Percentiles rank a stretch among this genome's conserved stretches.
phyloP scores from a whole-genome alignment of 2,329 filamentous ascomycete genomes.

The Albifimbria verrucaria region DNA sequence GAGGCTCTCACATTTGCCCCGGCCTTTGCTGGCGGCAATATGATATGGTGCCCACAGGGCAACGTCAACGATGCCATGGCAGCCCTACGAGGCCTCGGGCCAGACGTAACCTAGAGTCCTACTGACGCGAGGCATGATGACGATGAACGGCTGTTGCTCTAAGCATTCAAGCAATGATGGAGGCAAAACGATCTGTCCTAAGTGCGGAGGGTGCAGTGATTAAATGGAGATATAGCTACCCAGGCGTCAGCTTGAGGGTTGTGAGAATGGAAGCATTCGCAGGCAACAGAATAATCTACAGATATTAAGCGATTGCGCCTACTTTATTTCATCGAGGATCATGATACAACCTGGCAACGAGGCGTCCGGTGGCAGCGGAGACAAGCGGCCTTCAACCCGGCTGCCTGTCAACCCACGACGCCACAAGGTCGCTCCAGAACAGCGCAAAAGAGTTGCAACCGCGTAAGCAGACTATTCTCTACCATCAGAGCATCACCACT shows the following conservation, averaged over 20 bases:
- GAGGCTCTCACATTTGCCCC: neutral
- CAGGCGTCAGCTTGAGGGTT: neutral
- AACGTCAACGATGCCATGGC: neutral
- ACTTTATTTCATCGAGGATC: too few species aligned
- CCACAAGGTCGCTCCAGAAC: constrained; percentile 42
- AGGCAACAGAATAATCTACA: neutral
- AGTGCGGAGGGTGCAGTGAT: neutral
- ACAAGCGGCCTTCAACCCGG: constrained; percentile 25
- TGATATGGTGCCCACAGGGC: neutral
- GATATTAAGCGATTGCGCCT: too few species aligned
- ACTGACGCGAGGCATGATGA: neutral
- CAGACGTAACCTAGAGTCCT: neutral
- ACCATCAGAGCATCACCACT: constrained; percentile 1
- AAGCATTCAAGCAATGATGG: neutral
- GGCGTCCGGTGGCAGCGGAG: constrained; percentile 15
- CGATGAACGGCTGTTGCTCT: neutral
- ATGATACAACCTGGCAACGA: constrained; percentile 17
- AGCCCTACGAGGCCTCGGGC: neutral
- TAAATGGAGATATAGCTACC: neutral
- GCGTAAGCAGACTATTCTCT: constrained; percentile 36
- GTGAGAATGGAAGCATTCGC: neutral
- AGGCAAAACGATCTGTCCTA: too few species aligned
- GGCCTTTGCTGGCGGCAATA: neutral
- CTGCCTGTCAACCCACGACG: constrained; percentile 49
- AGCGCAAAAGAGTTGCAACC: constrained; percentile 46